These are phyloP conservation scores for Stromatinia cepivora DNA, from an alignment of 2,329 filamentous ascomycete genomes.

Conservation along the genomic window DNA sequence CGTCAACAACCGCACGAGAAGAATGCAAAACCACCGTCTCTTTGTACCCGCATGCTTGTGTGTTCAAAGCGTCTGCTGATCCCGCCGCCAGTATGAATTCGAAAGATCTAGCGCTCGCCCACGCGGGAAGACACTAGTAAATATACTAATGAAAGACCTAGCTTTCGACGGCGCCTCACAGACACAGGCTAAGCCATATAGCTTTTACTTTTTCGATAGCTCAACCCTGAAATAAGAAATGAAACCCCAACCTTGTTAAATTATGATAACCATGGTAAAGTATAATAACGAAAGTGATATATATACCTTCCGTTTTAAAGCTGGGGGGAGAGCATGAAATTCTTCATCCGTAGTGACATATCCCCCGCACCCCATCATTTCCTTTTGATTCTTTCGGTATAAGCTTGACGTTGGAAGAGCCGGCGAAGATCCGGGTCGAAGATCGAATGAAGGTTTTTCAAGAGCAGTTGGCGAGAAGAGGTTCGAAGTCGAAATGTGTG, in stretches of 20 bases:
- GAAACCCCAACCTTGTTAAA: slow-evolving; percentile 9
- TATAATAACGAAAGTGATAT: slow-evolving; percentile 27
- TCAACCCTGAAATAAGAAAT: slow-evolving; percentile 3
- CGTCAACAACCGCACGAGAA: slow-evolving; percentile 21
- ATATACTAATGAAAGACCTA: slow-evolving; percentile 15
- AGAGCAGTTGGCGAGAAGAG: slow-evolving; percentile 33
- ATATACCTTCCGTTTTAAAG: slow-evolving; percentile 54
- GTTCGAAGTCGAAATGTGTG: slow-evolving; percentile 24
- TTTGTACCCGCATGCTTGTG: slow-evolving; percentile 18
- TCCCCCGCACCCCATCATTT: slow-evolving; percentile 36
- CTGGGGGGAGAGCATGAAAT: slow-evolving; percentile 51
- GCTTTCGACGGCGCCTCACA: slow-evolving; percentile 8
- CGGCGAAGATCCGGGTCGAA: slow-evolving; percentile 32
- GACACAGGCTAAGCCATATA: slow-evolving; percentile 18
- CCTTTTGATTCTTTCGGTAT: slow-evolving; percentile 39
- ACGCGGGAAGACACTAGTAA: slow-evolving; percentile 14
- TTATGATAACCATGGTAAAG: slow-evolving; percentile 13
- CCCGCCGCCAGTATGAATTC: slow-evolving; percentile 21
- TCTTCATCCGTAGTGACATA: slow-evolving; percentile 46
- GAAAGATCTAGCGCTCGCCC: slow-evolving; percentile 4
- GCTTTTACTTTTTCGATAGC: slow-evolving; percentile 16
- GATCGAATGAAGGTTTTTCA: slow-evolving; percentile 35
- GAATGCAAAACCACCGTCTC: slow-evolving; percentile 12
- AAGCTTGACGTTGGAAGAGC: slow-evolving; percentile 28
- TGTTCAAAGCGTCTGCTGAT: slow-evolving; percentile 26